These are phyloP conservation scores for Aspergillus thermomutatus DNA, from an alignment of 2,329 filamentous ascomycete species.

Conservation along the genomic window DNA sequence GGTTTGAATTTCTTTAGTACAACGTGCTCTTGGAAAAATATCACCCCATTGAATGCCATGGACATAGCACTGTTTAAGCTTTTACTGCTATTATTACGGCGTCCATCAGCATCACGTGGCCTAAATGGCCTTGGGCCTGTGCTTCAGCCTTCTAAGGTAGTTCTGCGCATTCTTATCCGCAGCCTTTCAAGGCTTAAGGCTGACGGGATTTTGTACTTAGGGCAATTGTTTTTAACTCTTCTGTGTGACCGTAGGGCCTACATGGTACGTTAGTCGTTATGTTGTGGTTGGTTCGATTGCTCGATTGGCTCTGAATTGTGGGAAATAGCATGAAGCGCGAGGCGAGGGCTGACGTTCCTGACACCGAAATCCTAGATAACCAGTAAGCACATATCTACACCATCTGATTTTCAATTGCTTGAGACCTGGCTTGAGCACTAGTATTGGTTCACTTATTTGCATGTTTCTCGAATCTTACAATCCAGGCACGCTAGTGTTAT, in stretches of 20 bases:
- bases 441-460: not conserved
- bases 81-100: not conserved
- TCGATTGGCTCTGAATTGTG: not conserved
- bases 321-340: not conserved
- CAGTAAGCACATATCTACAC: not conserved
- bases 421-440: not conserved
- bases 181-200: constrained; percentile 38
- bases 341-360: not conserved
- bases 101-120: not conserved
- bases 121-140: constrained; percentile 8
- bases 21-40: not conserved
- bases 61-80: not conserved
- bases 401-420: not conserved
- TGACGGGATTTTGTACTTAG: constrained; percentile 21
- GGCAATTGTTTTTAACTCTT: too few relatives aligned
- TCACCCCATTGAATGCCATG: not conserved
- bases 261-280: too few relatives aligned
- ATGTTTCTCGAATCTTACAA: not conserved
- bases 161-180: constrained; percentile 16
- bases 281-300: not conserved
- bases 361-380: not conserved
- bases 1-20: not conserved
- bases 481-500: not conserved
- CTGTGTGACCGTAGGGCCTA: too few relatives aligned
- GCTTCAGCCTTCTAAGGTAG: constrained; percentile 13